A percentile compares a stretch with the other conserved stretches of the same genome.
Conservation (phyloP, 2,329 filamentous ascomycete genomes). For the Ilyonectria destructans region DNA sequence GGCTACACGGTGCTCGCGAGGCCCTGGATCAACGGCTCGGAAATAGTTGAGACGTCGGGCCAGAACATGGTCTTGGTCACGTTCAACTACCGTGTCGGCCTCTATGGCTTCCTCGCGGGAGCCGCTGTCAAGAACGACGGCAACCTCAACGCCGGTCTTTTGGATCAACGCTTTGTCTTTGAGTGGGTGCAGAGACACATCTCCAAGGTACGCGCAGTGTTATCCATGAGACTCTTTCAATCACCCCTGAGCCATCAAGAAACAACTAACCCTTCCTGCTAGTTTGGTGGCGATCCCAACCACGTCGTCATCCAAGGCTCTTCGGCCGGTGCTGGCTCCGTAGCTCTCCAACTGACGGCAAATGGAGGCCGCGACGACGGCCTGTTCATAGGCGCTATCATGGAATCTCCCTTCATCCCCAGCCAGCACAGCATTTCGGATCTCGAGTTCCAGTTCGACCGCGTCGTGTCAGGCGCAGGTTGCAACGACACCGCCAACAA, state of each 20-base stretch:
- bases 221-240: no score
- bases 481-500: conserved; percentile 54
- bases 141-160: conserved; percentile 74
- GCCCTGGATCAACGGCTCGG: conserved; percentile 66
- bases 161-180: conserved; percentile 75
- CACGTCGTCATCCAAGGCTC: conserved; percentile 75
- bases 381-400: conserved; percentile 64
- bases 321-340: conserved; percentile 74
- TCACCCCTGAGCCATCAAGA: background rate
- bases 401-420: conserved; percentile 67
- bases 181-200: conserved; percentile 76
- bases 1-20: conserved; percentile 67
- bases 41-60: conserved; percentile 62
- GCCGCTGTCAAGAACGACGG: conserved; percentile 70
- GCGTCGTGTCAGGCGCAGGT: conserved; percentile 53
- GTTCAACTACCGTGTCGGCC: conserved; percentile 76
- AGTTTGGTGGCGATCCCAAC: conserved; percentile 72
- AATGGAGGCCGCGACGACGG: conserved; percentile 62
- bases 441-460: conserved; percentile 65
- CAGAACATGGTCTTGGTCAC: conserved; percentile 70
- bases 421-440: conserved; percentile 62
- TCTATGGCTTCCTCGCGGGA: conserved; percentile 75
- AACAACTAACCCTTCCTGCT: background rate
- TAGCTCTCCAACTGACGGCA: conserved; percentile 68
- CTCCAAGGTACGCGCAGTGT: conserved; percentile 53